Percentiles rank a stretch among this genome's conserved stretches.
Evolutionary conservation across 2,329 filamentous ascomycete species (phyloP).

Genomic region (Pseudogymnoascus sp.): DNA sequence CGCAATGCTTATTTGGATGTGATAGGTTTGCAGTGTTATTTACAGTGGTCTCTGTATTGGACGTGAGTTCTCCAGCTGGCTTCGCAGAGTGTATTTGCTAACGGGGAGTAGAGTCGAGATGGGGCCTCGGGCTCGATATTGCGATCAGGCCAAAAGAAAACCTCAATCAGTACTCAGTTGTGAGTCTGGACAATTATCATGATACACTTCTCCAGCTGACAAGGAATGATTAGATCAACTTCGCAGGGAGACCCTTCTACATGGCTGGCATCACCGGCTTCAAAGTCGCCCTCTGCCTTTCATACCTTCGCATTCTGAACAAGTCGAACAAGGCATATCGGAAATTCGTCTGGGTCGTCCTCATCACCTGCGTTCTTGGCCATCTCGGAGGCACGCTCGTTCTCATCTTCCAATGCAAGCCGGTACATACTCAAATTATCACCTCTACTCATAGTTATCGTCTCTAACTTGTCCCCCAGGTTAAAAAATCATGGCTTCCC

Average conservation of each 20-base stretch:
- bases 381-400: slow-evolving; percentile 45
- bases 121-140: slow-evolving; percentile 46
- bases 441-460: slow-evolving; percentile 43
- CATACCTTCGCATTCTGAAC: slow-evolving; percentile 45
- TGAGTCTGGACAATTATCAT: slow-evolving; percentile 15
- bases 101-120: slow-evolving; percentile 41
- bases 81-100: not conserved
- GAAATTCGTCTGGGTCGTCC: slow-evolving; percentile 40
- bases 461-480: slow-evolving; percentile 36
- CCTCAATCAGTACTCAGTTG: slow-evolving; percentile 39
- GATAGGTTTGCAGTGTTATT: slow-evolving; percentile 28
- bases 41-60: slow-evolving; percentile 47
- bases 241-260: slow-evolving; percentile 48
- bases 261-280: slow-evolving; percentile 51
- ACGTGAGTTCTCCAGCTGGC: slow-evolving; percentile 33
- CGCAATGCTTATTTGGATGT: not conserved
- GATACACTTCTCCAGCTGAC: not conserved
- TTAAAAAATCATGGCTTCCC: slow-evolving; percentile 29
- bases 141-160: slow-evolving; percentile 38
- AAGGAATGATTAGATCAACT: slow-evolving; percentile 38
- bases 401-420: slow-evolving; percentile 45
- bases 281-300: slow-evolving; percentile 49
- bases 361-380: slow-evolving; percentile 30
- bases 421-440: slow-evolving; percentile 41
- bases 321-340: slow-evolving; percentile 43